Evolutionary conservation across 805 yeast species (phyloP).

Genomic region (Myxozyma lipomycoides): DNA sequence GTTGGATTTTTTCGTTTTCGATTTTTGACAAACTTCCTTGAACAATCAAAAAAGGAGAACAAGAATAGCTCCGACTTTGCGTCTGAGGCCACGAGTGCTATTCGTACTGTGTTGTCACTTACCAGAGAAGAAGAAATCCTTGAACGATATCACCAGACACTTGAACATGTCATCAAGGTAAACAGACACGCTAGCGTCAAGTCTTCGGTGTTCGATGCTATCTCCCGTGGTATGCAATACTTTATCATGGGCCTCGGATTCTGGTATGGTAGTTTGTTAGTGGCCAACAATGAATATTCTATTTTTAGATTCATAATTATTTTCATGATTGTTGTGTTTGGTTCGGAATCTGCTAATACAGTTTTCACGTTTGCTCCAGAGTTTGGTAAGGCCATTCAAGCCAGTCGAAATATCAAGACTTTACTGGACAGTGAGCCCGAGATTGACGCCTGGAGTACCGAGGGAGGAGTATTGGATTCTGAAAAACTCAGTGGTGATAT

Average conservation of each 20-base stretch:
- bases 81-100: conserved; percentile 40
- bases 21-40: conserved; percentile 36
- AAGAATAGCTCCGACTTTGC: conserved; percentile 41
- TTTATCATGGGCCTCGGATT: conserved; percentile 44
- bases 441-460: conserved; percentile 37
- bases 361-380: conserved; percentile 44
- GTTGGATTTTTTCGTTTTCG: conserved; percentile 41
- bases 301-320: conserved; percentile 40
- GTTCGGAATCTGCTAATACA: conserved; percentile 43
- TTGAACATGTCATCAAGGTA: conserved; percentile 30
- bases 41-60: conserved; percentile 38
- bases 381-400: conserved; percentile 43
- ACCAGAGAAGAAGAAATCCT: conserved; percentile 44
- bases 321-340: conserved; percentile 40
- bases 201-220: conserved; percentile 38
- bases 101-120: conserved; percentile 42
- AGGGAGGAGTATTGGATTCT: conserved; percentile 33
- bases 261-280: conserved; percentile 42
- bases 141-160: conserved; percentile 32
- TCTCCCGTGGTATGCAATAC: conserved; percentile 41
- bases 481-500: conserved; percentile 47
- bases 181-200: conserved; percentile 33
- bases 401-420: conserved; percentile 38
- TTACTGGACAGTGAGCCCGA: conserved; percentile 37
- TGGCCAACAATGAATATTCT: conserved; percentile 34